These are phyloP conservation scores for Komagataella ulmi DNA, from an alignment of 805 yeast genomes.

Conservation along the genomic window DNA sequence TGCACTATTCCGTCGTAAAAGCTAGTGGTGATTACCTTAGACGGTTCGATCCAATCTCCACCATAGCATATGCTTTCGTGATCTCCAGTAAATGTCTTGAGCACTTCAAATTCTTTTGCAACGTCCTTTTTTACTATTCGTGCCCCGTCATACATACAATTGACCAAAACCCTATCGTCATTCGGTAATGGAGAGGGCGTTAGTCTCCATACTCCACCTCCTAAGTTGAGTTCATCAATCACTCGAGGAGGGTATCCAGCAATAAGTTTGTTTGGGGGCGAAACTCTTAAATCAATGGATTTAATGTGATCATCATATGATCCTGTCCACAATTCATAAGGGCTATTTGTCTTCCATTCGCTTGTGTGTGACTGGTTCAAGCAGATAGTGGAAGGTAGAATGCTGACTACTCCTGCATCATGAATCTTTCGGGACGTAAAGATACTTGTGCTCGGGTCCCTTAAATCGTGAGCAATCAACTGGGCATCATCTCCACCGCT, in stretches of 20 bases:
- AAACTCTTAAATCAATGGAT: constrained; percentile 51
- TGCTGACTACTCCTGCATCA: constrained; percentile 84
- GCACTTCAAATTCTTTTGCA: constrained; percentile 14
- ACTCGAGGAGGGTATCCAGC: constrained; percentile 41
- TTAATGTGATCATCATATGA: constrained; percentile 79
- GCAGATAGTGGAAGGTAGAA: constrained; percentile 16
- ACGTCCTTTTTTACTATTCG: constrained; percentile 34
- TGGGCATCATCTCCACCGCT: constrained; percentile 88
- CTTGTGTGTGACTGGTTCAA: neutral
- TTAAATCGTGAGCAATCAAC: constrained; percentile 60
- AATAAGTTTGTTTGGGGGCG: constrained; percentile 24
- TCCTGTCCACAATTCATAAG: constrained; percentile 65
- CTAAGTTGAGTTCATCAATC: constrained; percentile 34
- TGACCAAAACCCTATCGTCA: constrained; percentile 45
- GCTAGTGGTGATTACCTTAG: constrained; percentile 64
- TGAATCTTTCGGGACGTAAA: constrained; percentile 44
- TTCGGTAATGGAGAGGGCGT: constrained; percentile 38
- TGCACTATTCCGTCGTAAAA: constrained; percentile 82
- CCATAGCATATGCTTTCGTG: constrained; percentile 95
- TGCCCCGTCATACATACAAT: constrained; percentile 97
- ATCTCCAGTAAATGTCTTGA: constrained; percentile 41
- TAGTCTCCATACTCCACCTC: constrained; percentile 95
- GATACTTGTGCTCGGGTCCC: constrained; percentile 20
- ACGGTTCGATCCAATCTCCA: constrained; percentile 65
- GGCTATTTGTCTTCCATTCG: constrained; percentile 12